These are phyloP conservation scores for Lasiodiplodia citricola DNA, from an alignment of 2,329 filamentous ascomycete species.

Conservation along the genomic window DNA sequence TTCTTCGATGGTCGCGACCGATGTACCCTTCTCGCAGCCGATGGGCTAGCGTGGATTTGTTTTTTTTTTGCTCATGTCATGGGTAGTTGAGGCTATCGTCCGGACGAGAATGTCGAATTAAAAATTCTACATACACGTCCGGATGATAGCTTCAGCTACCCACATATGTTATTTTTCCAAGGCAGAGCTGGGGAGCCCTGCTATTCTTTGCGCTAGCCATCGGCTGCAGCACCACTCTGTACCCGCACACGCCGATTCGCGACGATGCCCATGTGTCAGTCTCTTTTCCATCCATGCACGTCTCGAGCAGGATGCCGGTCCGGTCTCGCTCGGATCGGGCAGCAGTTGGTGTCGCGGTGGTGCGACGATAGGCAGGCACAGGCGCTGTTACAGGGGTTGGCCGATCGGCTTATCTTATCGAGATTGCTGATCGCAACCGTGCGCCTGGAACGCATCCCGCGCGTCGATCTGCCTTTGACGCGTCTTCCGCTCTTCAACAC, in stretches of 20 bases:
- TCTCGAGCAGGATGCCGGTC: neutral
- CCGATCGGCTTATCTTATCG: conserved; percentile 23
- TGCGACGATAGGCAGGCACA: neutral
- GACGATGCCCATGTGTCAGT: neutral
- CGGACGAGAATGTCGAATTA: too few relatives aligned
- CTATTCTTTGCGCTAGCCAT: too few relatives aligned
- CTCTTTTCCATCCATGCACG: neutral
- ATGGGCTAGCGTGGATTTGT: too few relatives aligned
- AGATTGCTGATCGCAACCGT: neutral
- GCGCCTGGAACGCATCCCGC: neutral
- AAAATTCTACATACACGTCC: too few relatives aligned
- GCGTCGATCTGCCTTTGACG: conserved; percentile 6
- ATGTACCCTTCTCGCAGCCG: neutral
- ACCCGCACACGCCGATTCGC: neutral
- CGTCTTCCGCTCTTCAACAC: neutral
- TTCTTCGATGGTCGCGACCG: conserved; percentile 15
- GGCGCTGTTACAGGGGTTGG: conserved; percentile 1
- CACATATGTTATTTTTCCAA: too few relatives aligned
- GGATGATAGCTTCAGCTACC: too few relatives aligned
- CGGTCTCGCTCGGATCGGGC: neutral
- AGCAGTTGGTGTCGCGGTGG: conserved; percentile 8
- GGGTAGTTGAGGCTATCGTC: too few relatives aligned
- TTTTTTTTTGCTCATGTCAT: too few relatives aligned
- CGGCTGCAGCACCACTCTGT: too few relatives aligned
- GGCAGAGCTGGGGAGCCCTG: too few relatives aligned